phyloP scores from a whole-genome alignment of 1,284 basidiomycete species.

The Exobasidium cylindrosporum region DNA sequence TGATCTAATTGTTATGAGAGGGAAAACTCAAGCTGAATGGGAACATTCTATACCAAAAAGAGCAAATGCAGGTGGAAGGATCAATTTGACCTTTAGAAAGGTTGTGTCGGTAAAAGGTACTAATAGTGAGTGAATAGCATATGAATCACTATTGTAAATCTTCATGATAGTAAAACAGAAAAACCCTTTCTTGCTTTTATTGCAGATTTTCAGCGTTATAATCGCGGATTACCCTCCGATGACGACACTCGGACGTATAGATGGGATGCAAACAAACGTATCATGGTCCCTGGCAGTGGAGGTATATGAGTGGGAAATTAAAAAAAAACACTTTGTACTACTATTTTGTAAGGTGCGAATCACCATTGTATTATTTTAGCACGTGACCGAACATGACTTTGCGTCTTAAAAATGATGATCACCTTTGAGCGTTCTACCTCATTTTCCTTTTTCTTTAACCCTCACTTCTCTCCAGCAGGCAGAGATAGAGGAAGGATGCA shows the following conservation, averaged over 20 bases:
- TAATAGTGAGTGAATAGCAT: slow-evolving; percentile 51
- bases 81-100: slow-evolving; percentile 57
- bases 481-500: background rate
- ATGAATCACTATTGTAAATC: too few relatives aligned
- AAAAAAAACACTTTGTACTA: too few relatives aligned
- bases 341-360: too few relatives aligned
- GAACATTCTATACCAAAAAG: slow-evolving; percentile 57
- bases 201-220: slow-evolving; percentile 27
- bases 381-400: too few relatives aligned
- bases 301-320: slow-evolving; percentile 15
- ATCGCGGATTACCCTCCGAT: slow-evolving; percentile 17
- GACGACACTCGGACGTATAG: slow-evolving; percentile 8
- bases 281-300: slow-evolving; percentile 12
- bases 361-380: too few relatives aligned
- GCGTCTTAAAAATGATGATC: background rate
- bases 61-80: slow-evolving; percentile 48
- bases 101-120: slow-evolving; percentile 53
- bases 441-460: background rate
- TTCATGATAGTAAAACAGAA: too few relatives aligned
- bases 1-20: slow-evolving; percentile 57
- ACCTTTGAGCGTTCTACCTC: background rate
- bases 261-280: slow-evolving; percentile 3
- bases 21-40: slow-evolving; percentile 56
- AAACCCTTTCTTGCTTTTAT: background rate
- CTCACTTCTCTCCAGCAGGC: background rate